Evolutionary conservation across 2,329 filamentous ascomycete genomes (phyloP).

Genomic region (Apiospora arundinis): DNA sequence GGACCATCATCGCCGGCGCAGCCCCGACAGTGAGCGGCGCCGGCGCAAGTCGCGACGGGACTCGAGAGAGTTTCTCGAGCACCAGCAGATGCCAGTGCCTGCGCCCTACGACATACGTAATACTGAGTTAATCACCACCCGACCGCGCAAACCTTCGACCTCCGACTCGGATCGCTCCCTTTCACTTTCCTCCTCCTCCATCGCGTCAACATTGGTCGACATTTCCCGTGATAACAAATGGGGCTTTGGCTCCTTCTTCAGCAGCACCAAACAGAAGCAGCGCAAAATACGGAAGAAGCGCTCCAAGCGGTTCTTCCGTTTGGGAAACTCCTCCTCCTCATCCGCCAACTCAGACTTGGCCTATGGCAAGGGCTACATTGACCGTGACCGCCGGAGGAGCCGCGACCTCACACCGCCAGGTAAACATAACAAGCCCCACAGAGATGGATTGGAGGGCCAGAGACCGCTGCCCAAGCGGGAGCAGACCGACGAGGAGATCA

Average conservation of each 20-base stretch:
- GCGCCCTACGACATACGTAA: slow-evolving; percentile 32
- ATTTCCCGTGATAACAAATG: slow-evolving; percentile 64
- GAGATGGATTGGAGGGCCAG: slow-evolving; percentile 29
- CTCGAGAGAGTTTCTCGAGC: slow-evolving; percentile 47
- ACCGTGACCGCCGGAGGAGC: slow-evolving; percentile 41
- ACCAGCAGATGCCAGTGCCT: slow-evolving; percentile 32
- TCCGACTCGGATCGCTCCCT: slow-evolving; percentile 22
- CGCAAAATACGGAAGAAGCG: slow-evolving; percentile 51
- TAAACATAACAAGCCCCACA: slow-evolving; percentile 26
- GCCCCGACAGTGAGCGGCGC: slow-evolving; percentile 61
- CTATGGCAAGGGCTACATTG: slow-evolving; percentile 67
- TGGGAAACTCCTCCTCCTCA: slow-evolving; percentile 71
- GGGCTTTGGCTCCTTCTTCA: slow-evolving; percentile 68
- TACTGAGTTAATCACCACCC: slow-evolving; percentile 34
- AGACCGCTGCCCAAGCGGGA: slow-evolving; percentile 38
- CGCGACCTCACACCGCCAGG: slow-evolving; percentile 40
- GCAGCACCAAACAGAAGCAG: slow-evolving; percentile 56
- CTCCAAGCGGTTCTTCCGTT: slow-evolving; percentile 61
- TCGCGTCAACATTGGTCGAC: slow-evolving; percentile 67
- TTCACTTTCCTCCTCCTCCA: slow-evolving; percentile 55
- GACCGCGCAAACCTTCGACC: slow-evolving; percentile 40
- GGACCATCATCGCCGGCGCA: slow-evolving; percentile 61
- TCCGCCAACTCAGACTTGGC: slow-evolving; percentile 73
- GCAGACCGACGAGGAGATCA: slow-evolving; percentile 63
- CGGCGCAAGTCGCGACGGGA: slow-evolving; percentile 53